A percentile compares a stretch with the other conserved stretches of the same genome.
Evolutionary conservation across 2,329 filamentous ascomycete genomes (phyloP).

Genomic region (Cercospora sojina): DNA sequence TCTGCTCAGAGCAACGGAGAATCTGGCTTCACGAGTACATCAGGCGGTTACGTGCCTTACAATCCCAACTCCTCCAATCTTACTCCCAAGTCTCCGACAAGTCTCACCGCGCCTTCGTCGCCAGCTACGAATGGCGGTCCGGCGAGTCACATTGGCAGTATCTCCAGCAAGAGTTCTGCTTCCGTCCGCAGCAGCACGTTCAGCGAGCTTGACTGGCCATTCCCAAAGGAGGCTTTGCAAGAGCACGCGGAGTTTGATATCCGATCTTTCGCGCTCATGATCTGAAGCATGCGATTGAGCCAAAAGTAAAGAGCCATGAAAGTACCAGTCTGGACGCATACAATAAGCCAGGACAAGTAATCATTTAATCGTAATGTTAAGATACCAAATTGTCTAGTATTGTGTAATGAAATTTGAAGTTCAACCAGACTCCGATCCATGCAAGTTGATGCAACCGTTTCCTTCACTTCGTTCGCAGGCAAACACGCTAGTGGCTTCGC

Average conservation of each 20-base stretch:
- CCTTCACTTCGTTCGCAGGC: neutral
- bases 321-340: neutral
- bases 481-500: neutral
- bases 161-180: constrained; percentile 12
- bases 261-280: constrained; percentile 17
- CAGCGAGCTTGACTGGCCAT: constrained; percentile 15
- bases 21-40: neutral
- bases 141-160: constrained; percentile 10
- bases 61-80: neutral
- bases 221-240: constrained; percentile 11
- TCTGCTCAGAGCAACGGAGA: constrained; percentile 6
- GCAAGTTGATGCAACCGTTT: neutral
- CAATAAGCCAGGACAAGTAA: neutral
- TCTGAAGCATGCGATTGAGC: neutral
- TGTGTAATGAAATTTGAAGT: neutral
- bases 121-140: neutral
- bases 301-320: neutral
- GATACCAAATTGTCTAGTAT: neutral
- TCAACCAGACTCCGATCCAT: neutral
- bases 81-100: neutral
- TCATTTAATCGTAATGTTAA: neutral
- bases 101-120: neutral
- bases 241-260: constrained; percentile 15
- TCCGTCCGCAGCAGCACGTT: constrained; percentile 8
- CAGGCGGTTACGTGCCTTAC: constrained; percentile 8